Evolutionary conservation across 208 protist genomes (phyloP), one percentile per base, ranked within the genome.

Genomic region (Trichomonas gallinae): DNA sequence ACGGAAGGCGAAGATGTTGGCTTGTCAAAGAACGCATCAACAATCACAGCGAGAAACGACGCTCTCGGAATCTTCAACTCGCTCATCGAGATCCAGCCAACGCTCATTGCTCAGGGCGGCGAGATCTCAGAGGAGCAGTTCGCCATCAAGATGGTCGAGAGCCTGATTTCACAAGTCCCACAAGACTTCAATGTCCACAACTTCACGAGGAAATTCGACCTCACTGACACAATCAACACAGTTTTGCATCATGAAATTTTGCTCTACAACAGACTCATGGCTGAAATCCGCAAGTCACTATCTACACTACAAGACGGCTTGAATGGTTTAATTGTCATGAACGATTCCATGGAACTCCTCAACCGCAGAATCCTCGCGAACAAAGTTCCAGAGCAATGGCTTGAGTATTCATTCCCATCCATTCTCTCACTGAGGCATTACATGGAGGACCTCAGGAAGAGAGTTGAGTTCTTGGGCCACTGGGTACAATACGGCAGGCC

Each of bases 291-390:
- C 48, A 96, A 97, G 9, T 98, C 98, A 9, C 98, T 99, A n/a
- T 98, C 98, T 34, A 99, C 99, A 98, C 98, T 99, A n/a, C 98
- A 99, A 97, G 98, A 99, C 42, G 99, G 98, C 51, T 96, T 98
- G 31, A 97, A 97, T 72, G 98, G 98, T 63, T 98, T 98, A 85
- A 97, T 98, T 36, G 98, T 98, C 8, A 98, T 98, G 46, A 97
- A 97, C 0, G 96, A 97, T 51, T 21, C 93, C 15, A 98, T 99
- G 98, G 98, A 98, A 72, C 15, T 46, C 4, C 82, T 98, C 23
- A 98, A 98, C 81, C 63, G 97, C 38, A 72, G 96, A 8, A 88
- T 99, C 38, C 97, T 96, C n/a, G 58, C 96, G 49, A 97, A 98
- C 42, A 98, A 98, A 97, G 98, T 99, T 97, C 99, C 99, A 85